Evolutionary conservation across 2,329 filamentous ascomycete genomes (phyloP).

Genomic region (Hirsutella minnesotensis): DNA sequence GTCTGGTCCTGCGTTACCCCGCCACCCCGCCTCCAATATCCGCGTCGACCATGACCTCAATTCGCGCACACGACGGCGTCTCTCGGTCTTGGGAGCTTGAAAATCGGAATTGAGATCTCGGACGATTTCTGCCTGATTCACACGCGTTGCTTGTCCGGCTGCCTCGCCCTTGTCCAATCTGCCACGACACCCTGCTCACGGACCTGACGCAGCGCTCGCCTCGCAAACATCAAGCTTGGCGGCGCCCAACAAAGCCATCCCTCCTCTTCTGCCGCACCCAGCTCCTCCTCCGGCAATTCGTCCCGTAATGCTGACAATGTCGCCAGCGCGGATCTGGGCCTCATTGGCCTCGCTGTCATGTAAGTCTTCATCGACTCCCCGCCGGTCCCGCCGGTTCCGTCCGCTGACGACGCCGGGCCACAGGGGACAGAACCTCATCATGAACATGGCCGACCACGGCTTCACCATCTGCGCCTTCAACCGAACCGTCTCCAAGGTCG

Average conservation of each 20-base stretch:
- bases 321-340: conserved; percentile 74
- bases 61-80: conserved; percentile 15
- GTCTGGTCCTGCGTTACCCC: conserved; percentile 17
- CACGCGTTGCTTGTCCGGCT: background rate
- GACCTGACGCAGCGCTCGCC: conserved; percentile 50
- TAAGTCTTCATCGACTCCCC: conserved; percentile 27
- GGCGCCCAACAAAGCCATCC: conserved; percentile 33
- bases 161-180: background rate
- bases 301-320: conserved; percentile 42
- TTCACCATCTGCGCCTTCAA: conserved; percentile 98
- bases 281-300: conserved; percentile 14
- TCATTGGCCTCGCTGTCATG: conserved; percentile 90
- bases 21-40: conserved; percentile 23
- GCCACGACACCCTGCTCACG: conserved; percentile 21
- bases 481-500: conserved; percentile 97
- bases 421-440: conserved; percentile 73
- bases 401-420: conserved; percentile 6
- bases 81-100: background rate
- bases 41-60: conserved; percentile 17
- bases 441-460: conserved; percentile 81
- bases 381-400: conserved; percentile 5
- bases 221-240: conserved; percentile 62
- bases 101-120: conserved; percentile 9
- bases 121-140: background rate
- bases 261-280: conserved; percentile 15